Evolutionary conservation across 352 stramenopile genomes (phyloP).

Genomic region (Globisporangium spinosum): DNA sequence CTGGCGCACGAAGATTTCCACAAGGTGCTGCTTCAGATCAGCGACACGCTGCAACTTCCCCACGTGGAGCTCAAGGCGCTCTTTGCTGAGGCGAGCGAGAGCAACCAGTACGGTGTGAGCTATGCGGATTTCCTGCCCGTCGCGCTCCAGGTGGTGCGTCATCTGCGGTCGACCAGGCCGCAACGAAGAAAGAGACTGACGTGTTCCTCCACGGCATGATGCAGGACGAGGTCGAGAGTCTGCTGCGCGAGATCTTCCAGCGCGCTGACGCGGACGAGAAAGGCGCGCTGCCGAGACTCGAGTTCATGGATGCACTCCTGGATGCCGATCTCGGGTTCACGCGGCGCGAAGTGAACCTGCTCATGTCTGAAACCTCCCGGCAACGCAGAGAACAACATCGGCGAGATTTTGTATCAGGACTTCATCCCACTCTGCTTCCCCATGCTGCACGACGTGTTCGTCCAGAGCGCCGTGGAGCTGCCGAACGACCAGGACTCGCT

Average conservation of each 20-base stretch:
- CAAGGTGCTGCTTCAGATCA: conserved; percentile 39
- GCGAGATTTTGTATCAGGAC: conserved; percentile 39
- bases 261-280: conserved; percentile 52
- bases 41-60: conserved; percentile 55
- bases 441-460: conserved; percentile 48
- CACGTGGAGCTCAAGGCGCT: conserved; percentile 49
- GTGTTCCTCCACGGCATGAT: conserved; percentile 75
- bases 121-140: conserved; percentile 54
- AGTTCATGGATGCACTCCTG: conserved; percentile 68
- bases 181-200: conserved; percentile 46
- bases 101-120: conserved; percentile 45
- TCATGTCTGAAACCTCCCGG: conserved; percentile 60
- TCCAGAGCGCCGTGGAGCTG: conserved; percentile 54
- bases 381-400: conserved; percentile 24
- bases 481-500: conserved; percentile 65
- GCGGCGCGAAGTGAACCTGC: conserved; percentile 68
- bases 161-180: conserved; percentile 38
- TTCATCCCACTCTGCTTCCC: conserved; percentile 65
- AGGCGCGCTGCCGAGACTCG: conserved; percentile 37
- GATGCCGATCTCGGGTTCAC: conserved; percentile 69
- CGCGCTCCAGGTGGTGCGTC: conserved; percentile 40
- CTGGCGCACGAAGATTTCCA: conserved; percentile 43
- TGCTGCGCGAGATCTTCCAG: conserved; percentile 75
- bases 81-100: conserved; percentile 65
- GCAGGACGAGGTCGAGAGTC: conserved; percentile 78